A percentile compares a stretch with the other conserved stretches of the same genome.
These are phyloP conservation scores for Exserohilum rostratum DNA, from an alignment of 2,329 filamentous ascomycete species.

Conservation along the genomic window DNA sequence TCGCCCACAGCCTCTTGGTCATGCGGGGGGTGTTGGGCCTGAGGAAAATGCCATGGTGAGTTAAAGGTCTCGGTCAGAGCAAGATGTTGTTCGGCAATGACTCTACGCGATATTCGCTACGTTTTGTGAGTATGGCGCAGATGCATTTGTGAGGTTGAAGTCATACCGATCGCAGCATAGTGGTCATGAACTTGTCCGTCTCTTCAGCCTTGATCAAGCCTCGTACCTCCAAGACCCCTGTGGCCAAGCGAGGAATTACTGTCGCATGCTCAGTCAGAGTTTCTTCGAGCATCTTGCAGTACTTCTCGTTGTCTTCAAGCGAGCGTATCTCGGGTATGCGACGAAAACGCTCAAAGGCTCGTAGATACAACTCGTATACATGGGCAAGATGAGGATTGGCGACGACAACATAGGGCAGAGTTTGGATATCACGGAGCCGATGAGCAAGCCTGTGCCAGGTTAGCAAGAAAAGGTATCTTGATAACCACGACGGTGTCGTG, in stretches of 20 bases:
- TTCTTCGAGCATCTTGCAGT: slow-evolving; percentile 79
- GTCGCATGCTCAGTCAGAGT: slow-evolving; percentile 87
- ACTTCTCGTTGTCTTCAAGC: slow-evolving; percentile 85
- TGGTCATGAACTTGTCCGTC: slow-evolving; percentile 95
- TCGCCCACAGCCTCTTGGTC: slow-evolving; percentile 89
- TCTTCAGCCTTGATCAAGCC: slow-evolving; percentile 79
- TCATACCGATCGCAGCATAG: slow-evolving; percentile 81
- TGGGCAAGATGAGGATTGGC: slow-evolving; percentile 93
- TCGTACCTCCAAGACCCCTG: slow-evolving; percentile 90
- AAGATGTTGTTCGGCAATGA: slow-evolving; percentile 97
- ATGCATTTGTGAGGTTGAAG: fast-evolving
- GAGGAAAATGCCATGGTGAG: slow-evolving; percentile 85
- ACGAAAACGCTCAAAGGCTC: slow-evolving; percentile 90
- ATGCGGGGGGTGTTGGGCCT: slow-evolving; percentile 65
- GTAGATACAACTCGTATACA: slow-evolving; percentile 96
- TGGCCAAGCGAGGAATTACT: slow-evolving; percentile 91
- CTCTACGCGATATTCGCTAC: slow-evolving; percentile 88
- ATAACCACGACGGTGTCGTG: slow-evolving; percentile 38
- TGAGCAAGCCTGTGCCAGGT: slow-evolving; percentile 73
- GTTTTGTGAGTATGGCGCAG: slow-evolving; percentile 7
- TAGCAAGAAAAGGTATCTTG: slow-evolving; percentile 13
- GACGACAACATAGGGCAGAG: slow-evolving; percentile 91
- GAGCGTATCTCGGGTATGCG: slow-evolving; percentile 82
- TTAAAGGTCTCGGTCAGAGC: slow-evolving; percentile 94
- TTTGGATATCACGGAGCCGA: slow-evolving; percentile 95